Conservation (phyloP, 352 stramenopile species). For the Thalassiosira delicatula region DNA sequence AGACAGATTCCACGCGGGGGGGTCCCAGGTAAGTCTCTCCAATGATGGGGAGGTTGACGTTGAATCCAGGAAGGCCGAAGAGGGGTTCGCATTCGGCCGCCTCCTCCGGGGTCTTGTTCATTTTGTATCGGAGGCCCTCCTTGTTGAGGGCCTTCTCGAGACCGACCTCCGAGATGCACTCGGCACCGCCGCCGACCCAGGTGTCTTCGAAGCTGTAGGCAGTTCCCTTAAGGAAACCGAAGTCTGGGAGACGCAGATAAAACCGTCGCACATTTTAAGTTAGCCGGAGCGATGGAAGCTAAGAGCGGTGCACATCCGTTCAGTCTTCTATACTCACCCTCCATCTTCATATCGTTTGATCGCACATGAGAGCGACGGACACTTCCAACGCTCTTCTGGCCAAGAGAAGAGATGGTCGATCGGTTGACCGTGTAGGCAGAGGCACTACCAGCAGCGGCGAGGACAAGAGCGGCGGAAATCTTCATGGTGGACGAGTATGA, state of each 20-base stretch:
- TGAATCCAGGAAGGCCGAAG: slow-evolving; percentile 72
- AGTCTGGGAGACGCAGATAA: slow-evolving; percentile 69
- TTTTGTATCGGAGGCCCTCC: slow-evolving; percentile 81
- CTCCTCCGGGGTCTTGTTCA: slow-evolving; percentile 81
- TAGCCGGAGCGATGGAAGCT: too few species aligned
- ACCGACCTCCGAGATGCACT: slow-evolving; percentile 77
- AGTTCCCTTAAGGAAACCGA: slow-evolving; percentile 80
- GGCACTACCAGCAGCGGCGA: slow-evolving; percentile 50
- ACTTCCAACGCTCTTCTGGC: slow-evolving; percentile 65
- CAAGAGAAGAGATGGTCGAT: slow-evolving; percentile 64
- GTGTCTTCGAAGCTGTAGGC: slow-evolving; percentile 77
- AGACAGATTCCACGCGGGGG: slow-evolving; percentile 78
- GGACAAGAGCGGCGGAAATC: slow-evolving; percentile 62
- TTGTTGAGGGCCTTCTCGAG: slow-evolving; percentile 77
- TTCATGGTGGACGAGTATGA: too few species aligned
- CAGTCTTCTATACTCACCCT: slow-evolving; percentile 68
- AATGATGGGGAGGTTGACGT: slow-evolving; percentile 80
- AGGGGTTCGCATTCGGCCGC: slow-evolving; percentile 72
- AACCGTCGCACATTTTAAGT: too few species aligned
- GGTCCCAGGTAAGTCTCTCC: slow-evolving; percentile 82
- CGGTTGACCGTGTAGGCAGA: slow-evolving; percentile 71
- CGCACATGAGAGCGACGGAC: slow-evolving; percentile 42
- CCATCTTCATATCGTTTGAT: slow-evolving; percentile 76
- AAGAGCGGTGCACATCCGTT: too few species aligned
- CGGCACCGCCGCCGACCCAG: slow-evolving; percentile 73